Conservation (phyloP, 1,284 basidiomycete species). For the Malassezia furfur region DNA sequence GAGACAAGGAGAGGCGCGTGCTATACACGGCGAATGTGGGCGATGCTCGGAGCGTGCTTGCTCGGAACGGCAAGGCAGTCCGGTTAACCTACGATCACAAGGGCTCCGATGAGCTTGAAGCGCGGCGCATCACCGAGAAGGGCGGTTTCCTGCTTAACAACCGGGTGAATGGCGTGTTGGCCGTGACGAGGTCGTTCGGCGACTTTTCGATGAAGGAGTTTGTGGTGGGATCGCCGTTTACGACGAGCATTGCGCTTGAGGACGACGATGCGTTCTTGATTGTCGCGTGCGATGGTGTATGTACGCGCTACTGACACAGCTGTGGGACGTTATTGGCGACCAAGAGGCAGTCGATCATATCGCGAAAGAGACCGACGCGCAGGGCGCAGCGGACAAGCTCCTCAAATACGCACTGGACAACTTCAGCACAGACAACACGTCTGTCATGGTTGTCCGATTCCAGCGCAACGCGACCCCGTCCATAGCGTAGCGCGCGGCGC, state of each 20-base stretch:
- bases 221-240: conserved; percentile 94
- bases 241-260: conserved; percentile 83
- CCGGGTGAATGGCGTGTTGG: conserved; percentile 86
- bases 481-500: no score
- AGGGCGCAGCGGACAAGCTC: conserved; percentile 67
- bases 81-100: conserved; percentile 98
- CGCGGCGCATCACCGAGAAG: conserved; percentile 90
- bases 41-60: conserved; percentile 78
- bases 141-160: conserved; percentile 98
- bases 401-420: conserved; percentile 75
- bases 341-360: conserved; percentile 84
- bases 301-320: conserved; percentile 55
- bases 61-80: conserved; percentile 78
- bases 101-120: conserved; percentile 90
- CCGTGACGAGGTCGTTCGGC: conserved; percentile 88
- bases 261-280: conserved; percentile 90
- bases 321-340: conserved; percentile 93
- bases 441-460: conserved; percentile 44
- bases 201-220: conserved; percentile 99
- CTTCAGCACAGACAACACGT: conserved; percentile 76
- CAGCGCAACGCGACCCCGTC: background rate
- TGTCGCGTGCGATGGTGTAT: conserved; percentile 90
- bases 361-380: conserved; percentile 64
- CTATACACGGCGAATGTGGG: conserved; percentile 95
- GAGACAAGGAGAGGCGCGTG: conserved; percentile 54